These are phyloP conservation scores for Neoboletus brunneissimus DNA, from an alignment of 768 basidiomycete species.

Conservation along the genomic window DNA sequence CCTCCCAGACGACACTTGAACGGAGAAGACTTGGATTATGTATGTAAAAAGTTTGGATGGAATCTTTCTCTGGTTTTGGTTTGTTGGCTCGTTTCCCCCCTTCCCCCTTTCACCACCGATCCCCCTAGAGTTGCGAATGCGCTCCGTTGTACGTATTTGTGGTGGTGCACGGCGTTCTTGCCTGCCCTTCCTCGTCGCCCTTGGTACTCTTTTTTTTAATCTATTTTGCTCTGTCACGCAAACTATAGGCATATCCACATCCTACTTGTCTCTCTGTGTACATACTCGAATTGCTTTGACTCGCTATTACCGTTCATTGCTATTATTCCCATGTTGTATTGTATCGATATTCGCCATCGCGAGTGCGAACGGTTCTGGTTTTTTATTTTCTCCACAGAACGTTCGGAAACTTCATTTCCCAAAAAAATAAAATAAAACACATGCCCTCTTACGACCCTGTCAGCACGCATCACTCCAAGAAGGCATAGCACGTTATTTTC, in stretches of 20 bases:
- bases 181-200: not conserved
- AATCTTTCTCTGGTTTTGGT: slow-evolving; percentile 21
- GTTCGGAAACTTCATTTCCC: slow-evolving; percentile 14
- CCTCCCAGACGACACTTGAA: slow-evolving; percentile 7
- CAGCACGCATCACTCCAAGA: slow-evolving; percentile 4
- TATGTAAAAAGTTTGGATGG: slow-evolving; percentile 31
- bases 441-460: slow-evolving; percentile 12
- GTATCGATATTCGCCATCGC: slow-evolving; percentile 7
- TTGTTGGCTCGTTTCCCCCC: slow-evolving; percentile 8
- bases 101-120: not conserved
- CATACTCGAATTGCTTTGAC: slow-evolving; percentile 7
- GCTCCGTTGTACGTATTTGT: slow-evolving; percentile 24
- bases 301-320: slow-evolving; percentile 8
- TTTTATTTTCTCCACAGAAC: slow-evolving; percentile 1
- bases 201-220: slow-evolving; percentile 8
- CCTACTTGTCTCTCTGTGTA: slow-evolving; percentile 12
- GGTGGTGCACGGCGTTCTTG: slow-evolving; percentile 18
- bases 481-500: slow-evolving; percentile 3
- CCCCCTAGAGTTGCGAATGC: slow-evolving; percentile 16
- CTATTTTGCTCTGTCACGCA: slow-evolving; percentile 16
- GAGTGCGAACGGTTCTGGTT: not conserved
- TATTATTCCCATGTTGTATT: slow-evolving; percentile 25
- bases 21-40: slow-evolving; percentile 22
- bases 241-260: slow-evolving; percentile 20
- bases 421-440: not conserved